A percentile compares a stretch with the other conserved stretches of the same genome.
These are phyloP conservation scores for Nicotiana undulata DNA, from an alignment of 257 asterid genomes.

Conservation along the genomic window DNA sequence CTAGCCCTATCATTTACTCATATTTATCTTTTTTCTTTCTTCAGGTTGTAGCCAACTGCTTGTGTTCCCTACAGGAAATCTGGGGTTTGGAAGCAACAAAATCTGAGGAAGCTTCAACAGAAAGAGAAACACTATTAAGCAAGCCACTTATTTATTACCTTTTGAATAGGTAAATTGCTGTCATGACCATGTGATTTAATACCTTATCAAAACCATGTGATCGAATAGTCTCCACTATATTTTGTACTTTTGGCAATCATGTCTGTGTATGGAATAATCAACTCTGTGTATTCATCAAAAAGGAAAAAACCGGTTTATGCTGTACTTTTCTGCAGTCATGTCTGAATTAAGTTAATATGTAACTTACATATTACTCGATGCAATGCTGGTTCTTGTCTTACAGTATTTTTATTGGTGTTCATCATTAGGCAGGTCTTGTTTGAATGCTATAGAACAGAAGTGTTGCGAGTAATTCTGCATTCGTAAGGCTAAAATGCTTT, in stretches of 20 bases:
- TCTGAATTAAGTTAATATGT: not conserved
- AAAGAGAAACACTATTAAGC: conserved; percentile 78
- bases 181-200: not conserved
- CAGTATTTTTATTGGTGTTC: not conserved
- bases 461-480: not conserved
- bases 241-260: not conserved
- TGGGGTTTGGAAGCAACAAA: conserved; percentile 91
- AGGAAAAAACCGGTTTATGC: not conserved
- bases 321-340: not conserved
- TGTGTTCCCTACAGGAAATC: conserved; percentile 83
- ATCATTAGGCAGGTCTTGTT: not conserved
- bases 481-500: not conserved
- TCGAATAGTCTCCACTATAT: not conserved
- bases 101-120: conserved; percentile 86
- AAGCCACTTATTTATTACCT: conserved; percentile 79
- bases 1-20: not conserved
- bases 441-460: not conserved
- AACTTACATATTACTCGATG: not conserved
- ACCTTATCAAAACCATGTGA: not conserved
- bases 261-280: not conserved
- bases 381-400: not conserved
- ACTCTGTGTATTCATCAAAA: not conserved
- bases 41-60: conserved; percentile 92
- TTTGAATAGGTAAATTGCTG: conserved; percentile 58
- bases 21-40: conserved; percentile 10